Base-by-base conservation (phyloP, 2,329 filamentous ascomycete species). In the Dothistroma pini region DNA sequence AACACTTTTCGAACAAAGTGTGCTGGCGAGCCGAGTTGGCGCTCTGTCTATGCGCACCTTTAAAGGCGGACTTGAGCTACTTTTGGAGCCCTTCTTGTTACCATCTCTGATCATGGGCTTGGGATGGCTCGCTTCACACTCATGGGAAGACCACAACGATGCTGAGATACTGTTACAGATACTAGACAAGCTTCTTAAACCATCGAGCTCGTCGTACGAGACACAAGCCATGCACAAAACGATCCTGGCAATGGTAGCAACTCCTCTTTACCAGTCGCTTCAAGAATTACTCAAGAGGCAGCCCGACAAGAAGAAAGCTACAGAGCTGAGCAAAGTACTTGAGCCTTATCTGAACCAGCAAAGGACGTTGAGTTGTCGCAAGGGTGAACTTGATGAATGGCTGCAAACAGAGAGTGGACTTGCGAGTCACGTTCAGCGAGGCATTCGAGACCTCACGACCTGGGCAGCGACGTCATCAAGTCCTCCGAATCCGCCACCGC, bases 21-120 rank as follows among this genome's bases (percentile, higher is more conserved):
- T 91, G 0, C 78, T 89, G 38, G 90, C 89, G 0, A 86, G 86
- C 66, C 84, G 84, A n/a, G 81, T 81, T 1, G 86, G 86, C 6
- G 80, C 84, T 47, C 75, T 96, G 4, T 83, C 83, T 0, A 84
- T 91, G 50, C 88, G 92, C 44, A 84, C 82, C 38, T 80, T 95
- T 0, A 91, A 89, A 72, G 84, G 85, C 12, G 91, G 90, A 1
- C 78, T 95, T 7, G 90, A 93, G 75, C 91, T 92, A 70, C 80
- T 95, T 11, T 86, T 92, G 2, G 89, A 93, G 66, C 89, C 90
- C 0, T 93, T 93, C 65, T 77, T 95, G 1, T 77, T 93, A n/a
- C 90, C 91, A 0, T 89, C 89, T 0, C 80, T 95, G 0, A 85
- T 93, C 1, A 86, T 88, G 5, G 89, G 88, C 0, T 83, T 93